phyloP scores from a whole-genome alignment of 2,329 filamentous ascomycete species.

The Penicillium sp. region DNA sequence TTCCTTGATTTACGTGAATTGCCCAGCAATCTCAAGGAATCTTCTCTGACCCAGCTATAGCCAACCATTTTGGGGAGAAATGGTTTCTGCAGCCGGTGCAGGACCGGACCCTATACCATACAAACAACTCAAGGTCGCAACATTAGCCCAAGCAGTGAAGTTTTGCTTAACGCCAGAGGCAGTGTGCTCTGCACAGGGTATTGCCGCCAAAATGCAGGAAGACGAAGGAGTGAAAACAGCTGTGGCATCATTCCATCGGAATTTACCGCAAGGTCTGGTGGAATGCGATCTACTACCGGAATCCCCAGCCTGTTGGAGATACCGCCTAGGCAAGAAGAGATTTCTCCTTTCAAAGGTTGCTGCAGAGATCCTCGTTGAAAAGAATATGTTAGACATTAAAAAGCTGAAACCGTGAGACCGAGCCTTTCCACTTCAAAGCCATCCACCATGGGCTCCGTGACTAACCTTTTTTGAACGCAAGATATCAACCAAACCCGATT shows the following conservation, averaged over 20 bases:
- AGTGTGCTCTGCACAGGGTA: constrained; percentile 27
- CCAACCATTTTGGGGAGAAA: constrained; percentile 48
- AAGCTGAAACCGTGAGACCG: constrained; percentile 1
- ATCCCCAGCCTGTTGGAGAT: constrained; percentile 24
- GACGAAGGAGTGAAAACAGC: constrained; percentile 37
- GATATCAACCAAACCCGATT: constrained; percentile 10
- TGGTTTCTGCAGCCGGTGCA: constrained; percentile 42
- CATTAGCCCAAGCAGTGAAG: constrained; percentile 40
- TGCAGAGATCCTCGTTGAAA: constrained; percentile 14
- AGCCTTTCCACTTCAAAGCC: neutral
- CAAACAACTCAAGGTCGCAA: constrained; percentile 37
- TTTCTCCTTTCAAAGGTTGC: constrained; percentile 17
- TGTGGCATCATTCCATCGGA: constrained; percentile 38
- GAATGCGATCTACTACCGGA: constrained; percentile 16
- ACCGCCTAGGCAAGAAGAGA: constrained; percentile 9
- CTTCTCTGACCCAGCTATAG: constrained; percentile 1
- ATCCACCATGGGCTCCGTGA: too few relatives aligned
- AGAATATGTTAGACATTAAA: constrained; percentile 11
- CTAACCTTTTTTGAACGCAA: neutral
- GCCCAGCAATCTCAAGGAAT: neutral
- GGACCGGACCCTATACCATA: constrained; percentile 43
- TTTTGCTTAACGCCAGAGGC: constrained; percentile 35
- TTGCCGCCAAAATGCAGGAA: constrained; percentile 31
- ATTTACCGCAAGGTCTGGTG: constrained; percentile 18
- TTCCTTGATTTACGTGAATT: neutral